Percentiles rank a stretch among this genome's conserved stretches.
phyloP scores from a whole-genome alignment of 2,329 filamentous ascomycete species.

The Trichoderma polysporum region DNA sequence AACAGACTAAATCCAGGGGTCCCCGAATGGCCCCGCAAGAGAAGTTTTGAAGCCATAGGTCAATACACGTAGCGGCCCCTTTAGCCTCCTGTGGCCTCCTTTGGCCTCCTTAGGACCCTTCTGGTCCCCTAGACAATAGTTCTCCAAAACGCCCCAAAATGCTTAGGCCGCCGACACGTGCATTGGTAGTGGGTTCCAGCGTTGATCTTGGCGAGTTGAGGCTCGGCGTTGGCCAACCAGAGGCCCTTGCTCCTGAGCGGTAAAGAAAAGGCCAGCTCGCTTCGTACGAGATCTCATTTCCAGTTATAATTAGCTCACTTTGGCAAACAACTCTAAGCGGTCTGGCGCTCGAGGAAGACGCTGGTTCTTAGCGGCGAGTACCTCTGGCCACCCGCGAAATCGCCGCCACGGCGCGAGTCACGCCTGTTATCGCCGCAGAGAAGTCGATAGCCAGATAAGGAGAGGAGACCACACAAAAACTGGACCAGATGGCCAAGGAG shows the following conservation, averaged over 20 bases:
- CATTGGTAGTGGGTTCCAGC: background rate
- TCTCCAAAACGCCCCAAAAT: background rate
- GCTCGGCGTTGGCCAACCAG: slow-evolving; percentile 7
- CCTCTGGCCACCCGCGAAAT: background rate
- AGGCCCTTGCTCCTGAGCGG: background rate
- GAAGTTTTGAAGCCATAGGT: background rate
- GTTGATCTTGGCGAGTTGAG: slow-evolving; percentile 14
- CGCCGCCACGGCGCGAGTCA: background rate
- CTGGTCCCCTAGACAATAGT: background rate
- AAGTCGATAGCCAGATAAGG: slow-evolving; percentile 10
- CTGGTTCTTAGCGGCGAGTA: slow-evolving; percentile 4
- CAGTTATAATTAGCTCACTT: slow-evolving; percentile 12
- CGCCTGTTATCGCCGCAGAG: background rate
- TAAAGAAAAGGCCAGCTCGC: slow-evolving; percentile 12
- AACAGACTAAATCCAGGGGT: slow-evolving; percentile 14
- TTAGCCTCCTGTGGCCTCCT: background rate
- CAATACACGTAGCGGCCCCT: background rate
- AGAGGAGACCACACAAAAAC: slow-evolving; percentile 13
- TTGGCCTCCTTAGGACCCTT: background rate
- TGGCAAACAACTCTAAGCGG: background rate
- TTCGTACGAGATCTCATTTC: slow-evolving; percentile 17
- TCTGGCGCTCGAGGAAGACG: background rate
- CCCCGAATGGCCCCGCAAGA: background rate
- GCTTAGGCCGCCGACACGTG: slow-evolving; percentile 6
- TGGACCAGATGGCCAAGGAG: slow-evolving; percentile 7